Evolutionary conservation across 345 rosid genomes (phyloP).

Genomic region (Aegle marmelos): DNA sequence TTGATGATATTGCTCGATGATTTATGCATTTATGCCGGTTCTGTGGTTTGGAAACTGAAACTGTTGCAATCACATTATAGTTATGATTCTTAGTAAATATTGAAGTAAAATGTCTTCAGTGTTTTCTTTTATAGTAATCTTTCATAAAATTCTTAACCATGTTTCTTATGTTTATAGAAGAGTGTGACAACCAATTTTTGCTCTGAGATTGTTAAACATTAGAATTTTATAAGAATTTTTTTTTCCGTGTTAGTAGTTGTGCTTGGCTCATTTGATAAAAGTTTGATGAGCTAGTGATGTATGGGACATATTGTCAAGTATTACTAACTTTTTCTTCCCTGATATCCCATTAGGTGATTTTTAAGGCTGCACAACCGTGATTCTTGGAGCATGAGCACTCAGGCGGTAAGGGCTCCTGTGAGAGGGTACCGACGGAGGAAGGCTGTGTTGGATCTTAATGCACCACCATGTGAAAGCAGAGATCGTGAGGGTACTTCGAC

Average conservation of each 20-base stretch:
- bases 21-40: neutral
- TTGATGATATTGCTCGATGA: neutral
- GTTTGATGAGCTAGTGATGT: no score
- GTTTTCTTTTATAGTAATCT: no score
- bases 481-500: constrained; percentile 56
- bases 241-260: no score
- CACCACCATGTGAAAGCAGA: constrained; percentile 49
- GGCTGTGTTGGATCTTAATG: constrained; percentile 44
- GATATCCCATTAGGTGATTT: neutral
- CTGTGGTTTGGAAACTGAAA: neutral
- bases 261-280: no score
- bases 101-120: neutral
- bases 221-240: no score
- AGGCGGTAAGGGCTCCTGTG: constrained; percentile 33
- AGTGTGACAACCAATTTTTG: neutral
- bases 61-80: neutral
- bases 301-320: no score
- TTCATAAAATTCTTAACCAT: no score
- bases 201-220: neutral
- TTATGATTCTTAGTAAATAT: neutral
- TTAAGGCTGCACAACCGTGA: constrained; percentile 1
- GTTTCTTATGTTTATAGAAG: neutral
- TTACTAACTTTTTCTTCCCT: neutral
- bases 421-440: constrained; percentile 59
- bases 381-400: constrained; percentile 41